A percentile compares a stretch with the other conserved stretches of the same genome.
phyloP scores from a whole-genome alignment of 73 alveolate species.

The Paramecium bursaria region DNA sequence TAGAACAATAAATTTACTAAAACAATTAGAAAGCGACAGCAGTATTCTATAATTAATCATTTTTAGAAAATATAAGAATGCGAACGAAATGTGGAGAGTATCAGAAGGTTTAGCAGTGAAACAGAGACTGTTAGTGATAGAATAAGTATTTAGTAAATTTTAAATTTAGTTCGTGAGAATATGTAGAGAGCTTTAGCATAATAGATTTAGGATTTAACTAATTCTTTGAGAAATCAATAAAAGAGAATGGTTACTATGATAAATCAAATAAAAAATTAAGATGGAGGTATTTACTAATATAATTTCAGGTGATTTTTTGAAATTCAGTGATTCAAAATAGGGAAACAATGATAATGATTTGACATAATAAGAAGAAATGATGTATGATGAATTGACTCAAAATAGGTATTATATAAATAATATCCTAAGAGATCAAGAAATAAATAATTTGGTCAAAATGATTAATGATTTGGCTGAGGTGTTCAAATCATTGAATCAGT shows the following conservation, averaged over 20 bases:
- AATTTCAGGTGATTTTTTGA: slow-evolving; percentile 6
- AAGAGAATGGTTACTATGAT: slow-evolving; percentile 57
- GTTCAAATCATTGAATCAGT: slow-evolving; percentile 53
- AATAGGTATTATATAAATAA: background rate
- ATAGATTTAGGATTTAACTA: slow-evolving; percentile 37
- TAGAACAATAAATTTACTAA: slow-evolving; percentile 26
- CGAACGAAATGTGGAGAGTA: slow-evolving; percentile 9
- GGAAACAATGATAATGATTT: slow-evolving; percentile 41
- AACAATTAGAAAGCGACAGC: slow-evolving; percentile 53
- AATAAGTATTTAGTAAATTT: background rate
- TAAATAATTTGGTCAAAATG: slow-evolving; percentile 40
- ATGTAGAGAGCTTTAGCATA: slow-evolving; percentile 45
- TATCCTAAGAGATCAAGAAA: slow-evolving; percentile 37
- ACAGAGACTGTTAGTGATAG: slow-evolving; percentile 28
- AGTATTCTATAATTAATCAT: background rate
- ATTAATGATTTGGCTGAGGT: slow-evolving; percentile 59
- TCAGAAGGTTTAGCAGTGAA: background rate
- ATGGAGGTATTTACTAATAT: slow-evolving; percentile 2
- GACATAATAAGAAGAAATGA: slow-evolving; percentile 39
- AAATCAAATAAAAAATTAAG: slow-evolving; percentile 11
- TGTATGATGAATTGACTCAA: slow-evolving; percentile 27
- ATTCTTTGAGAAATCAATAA: slow-evolving; percentile 43
- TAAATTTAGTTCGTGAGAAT: slow-evolving; percentile 28
- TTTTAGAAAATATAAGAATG: slow-evolving; percentile 43
- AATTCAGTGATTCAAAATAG: slow-evolving; percentile 23